Evolutionary conservation across 257 asterid species (phyloP), one percentile per base, ranked within the genome.

Genomic region (Scutellaria barbata): DNA sequence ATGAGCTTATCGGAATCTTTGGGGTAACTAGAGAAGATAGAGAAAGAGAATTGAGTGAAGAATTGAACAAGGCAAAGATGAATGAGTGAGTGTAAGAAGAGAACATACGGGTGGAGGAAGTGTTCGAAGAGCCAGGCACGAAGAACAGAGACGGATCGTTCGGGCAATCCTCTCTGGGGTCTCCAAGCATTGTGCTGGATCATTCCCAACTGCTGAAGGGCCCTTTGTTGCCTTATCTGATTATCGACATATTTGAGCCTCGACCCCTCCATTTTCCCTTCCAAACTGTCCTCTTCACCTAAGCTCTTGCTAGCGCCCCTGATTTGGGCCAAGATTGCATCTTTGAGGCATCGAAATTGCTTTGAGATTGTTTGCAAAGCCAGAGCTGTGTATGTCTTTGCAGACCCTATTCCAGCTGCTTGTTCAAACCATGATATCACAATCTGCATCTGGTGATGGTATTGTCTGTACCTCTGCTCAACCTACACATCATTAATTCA

Each of bases 101-200:
- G 8, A 25, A 77, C 85, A 69, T 79, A 91, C 98, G 99, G 99
- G 66, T 94, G 99, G 74, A 94, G 96, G 80, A 94, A 94, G 81
- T 94, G 98, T 78, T 94, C 98, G 66, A 94, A 94, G 13, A 94
- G 96, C 99, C 99, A 94, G 43, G 99, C 93, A 1, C 99, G 98
- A 56, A 94, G 98, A 18, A 94, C 93, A 2, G 98, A 91, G 52
- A 94, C 99, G 20, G 99, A 88, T 1, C 96, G 81, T 69, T 94
- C 99, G 1, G 99, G 99, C 78, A 94, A 84, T 47, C 99, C 99
- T 79, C 99, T 74, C 71, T 91, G 99, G 63, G 99, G 99, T 81
- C 99, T 91, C 99, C 99, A 94, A 75, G 99, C 99, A 79, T 91
- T 94, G 66, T 91, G 95, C 72, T 89, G 99, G 84, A 91, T 86